Base-by-base conservation (phyloP, 352 stramenopile species). In the Pythium dissotocum region DNA sequence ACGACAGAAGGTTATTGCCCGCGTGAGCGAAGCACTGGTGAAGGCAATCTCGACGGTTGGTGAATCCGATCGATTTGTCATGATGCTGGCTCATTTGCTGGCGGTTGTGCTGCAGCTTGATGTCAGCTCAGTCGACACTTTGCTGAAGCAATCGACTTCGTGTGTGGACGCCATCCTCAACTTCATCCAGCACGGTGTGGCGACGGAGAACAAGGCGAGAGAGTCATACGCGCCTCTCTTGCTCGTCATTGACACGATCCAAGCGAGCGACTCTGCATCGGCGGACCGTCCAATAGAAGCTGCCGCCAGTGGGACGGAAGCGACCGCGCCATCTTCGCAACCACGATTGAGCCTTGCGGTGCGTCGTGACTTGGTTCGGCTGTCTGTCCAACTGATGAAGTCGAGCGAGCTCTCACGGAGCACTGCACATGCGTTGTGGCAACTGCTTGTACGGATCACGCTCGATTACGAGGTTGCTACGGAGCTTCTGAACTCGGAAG, bases 401-500 rank as follows among this genome's bases (percentile, higher is more conserved):
- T 60, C 35, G 1, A 30, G 32, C 1, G 64, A 72, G 5, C 32
- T 82, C 14, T 64, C 71, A 26, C 72, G 74, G 40, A 73, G 73
- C 36, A 65, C 76, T 35, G 79, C 81, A 1, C 88, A 96, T 42
- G 82, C 88, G 30, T 75, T 90, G 61, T 86, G 87, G 81, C 88
- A 96, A 58, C 46, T 96, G 30, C 58, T 93, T 12, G 76, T 75
- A 18, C 83, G 71, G 9, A 69, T 96, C 63, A 93, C 86, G 26
- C 63, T 90, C 28, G 77, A 91, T 26, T 93, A 93, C 63, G 76
- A 92, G 3, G 18, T 93, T n/a, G 85, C 86, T 5, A 89, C 67
- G 36, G 79, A 72, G 10, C 89, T 56, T 2, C 49, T 96, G 28
- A 83, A 76, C 24, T 40, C 71, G 1, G 65, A 76, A 58, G 74